Conservation (phyloP, 805 yeast species). For the Cyberlindnera maritima region DNA sequence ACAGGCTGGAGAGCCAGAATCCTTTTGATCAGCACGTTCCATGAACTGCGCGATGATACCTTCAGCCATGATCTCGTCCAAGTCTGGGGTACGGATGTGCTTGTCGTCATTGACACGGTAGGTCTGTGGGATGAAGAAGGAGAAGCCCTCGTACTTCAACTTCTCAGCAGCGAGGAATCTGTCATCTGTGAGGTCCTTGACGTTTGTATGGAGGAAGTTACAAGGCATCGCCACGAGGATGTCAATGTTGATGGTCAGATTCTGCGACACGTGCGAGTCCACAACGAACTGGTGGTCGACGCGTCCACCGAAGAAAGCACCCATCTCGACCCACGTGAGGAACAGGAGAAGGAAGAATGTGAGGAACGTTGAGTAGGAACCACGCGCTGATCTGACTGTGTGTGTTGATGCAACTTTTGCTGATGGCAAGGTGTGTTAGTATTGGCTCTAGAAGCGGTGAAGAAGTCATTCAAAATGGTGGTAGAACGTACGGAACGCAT, state of each 20-base stretch:
- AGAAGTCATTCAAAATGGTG: too few species aligned
- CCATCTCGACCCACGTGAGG: slow-evolving; percentile 79
- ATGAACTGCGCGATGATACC: slow-evolving; percentile 65
- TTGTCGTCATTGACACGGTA: slow-evolving; percentile 45
- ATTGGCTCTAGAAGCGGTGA: background rate
- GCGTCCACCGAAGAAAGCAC: slow-evolving; percentile 80
- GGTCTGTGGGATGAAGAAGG: slow-evolving; percentile 52
- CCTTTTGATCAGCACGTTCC: slow-evolving; percentile 36
- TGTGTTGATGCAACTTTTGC: slow-evolving; percentile 72
- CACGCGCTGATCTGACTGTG: slow-evolving; percentile 69
- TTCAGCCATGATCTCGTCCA: slow-evolving; percentile 64
- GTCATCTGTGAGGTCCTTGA: slow-evolving; percentile 76
- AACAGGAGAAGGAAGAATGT: slow-evolving; percentile 62
- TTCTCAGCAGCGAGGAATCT: slow-evolving; percentile 74
- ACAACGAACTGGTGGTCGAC: slow-evolving; percentile 77
- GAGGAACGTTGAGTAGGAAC: slow-evolving; percentile 68
- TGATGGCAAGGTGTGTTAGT: slow-evolving; percentile 22
- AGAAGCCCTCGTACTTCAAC: slow-evolving; percentile 64
- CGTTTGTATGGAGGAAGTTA: slow-evolving; percentile 67
- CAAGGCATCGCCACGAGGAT: slow-evolving; percentile 84
- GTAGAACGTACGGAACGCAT: slow-evolving; percentile 60
- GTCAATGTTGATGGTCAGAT: slow-evolving; percentile 72
- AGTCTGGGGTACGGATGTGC: slow-evolving; percentile 53
- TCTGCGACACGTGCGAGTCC: slow-evolving; percentile 55
- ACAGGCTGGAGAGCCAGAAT: slow-evolving; percentile 70